Conservation (phyloP, 148 eudicot species). For the Vaccinium myrtillus region DNA sequence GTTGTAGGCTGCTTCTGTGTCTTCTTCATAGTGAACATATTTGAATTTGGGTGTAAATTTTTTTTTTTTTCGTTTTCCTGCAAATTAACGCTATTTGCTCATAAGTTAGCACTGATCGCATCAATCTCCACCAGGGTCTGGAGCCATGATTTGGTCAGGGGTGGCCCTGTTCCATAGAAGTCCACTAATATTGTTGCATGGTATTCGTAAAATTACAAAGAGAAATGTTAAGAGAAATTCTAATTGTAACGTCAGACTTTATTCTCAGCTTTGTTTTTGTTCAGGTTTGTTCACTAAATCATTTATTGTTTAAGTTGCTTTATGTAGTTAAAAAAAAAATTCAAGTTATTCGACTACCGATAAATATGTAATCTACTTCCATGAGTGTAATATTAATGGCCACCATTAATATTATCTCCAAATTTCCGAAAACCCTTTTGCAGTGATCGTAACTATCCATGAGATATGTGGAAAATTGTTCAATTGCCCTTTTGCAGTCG, state of each 20-base stretch:
- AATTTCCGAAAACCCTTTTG: no score
- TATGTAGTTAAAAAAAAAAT: no score
- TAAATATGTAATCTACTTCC: no score
- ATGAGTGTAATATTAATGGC: no score
- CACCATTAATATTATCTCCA: no score
- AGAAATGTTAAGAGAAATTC: background rate
- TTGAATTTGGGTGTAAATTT: background rate
- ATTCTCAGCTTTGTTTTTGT: background rate
- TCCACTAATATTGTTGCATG: background rate
- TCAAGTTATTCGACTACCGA: no score
- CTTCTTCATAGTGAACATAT: constrained; percentile 7
- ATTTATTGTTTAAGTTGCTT: background rate
- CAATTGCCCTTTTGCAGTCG: constrained; percentile 5
- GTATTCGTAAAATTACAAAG: background rate
- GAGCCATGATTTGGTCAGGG: background rate
- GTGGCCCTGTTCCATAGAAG: background rate
- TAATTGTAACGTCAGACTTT: background rate
- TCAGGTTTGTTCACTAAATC: no score
- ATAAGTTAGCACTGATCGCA: background rate
- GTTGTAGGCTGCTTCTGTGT: background rate
- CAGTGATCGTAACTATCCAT: no score
- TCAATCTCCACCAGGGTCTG: background rate
- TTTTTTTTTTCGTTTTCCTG: background rate
- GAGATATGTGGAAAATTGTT: background rate
- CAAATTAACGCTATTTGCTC: background rate